Conservation (phyloP, 2,329 filamentous ascomycete species). For the Claviceps purpurea region DNA sequence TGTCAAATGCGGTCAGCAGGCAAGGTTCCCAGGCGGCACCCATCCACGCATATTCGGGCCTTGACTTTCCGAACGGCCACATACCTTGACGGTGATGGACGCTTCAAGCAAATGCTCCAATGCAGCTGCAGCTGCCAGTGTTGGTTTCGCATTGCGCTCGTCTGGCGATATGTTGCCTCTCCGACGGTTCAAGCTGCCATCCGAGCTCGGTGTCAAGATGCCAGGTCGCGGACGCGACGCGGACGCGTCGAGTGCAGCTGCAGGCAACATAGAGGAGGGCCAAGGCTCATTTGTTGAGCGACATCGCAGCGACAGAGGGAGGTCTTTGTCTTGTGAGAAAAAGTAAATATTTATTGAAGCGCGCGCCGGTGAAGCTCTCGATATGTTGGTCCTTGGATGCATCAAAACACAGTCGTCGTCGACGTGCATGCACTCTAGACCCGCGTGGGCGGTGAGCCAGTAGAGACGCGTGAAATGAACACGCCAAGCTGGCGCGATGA, state of each 20-base stretch:
- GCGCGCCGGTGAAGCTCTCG: not conserved
- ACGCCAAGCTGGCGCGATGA: too few species aligned
- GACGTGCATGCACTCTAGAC: not conserved
- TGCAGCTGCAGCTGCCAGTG: constrained; percentile 19
- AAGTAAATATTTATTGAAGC: not conserved
- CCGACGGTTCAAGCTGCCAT: constrained; percentile 24
- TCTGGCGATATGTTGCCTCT: constrained; percentile 17
- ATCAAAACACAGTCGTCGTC: not conserved
- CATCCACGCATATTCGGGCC: too few species aligned
- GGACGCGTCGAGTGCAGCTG: constrained; percentile 24
- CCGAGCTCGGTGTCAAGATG: constrained; percentile 27
- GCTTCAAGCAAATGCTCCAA: constrained; percentile 39
- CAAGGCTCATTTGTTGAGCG: constrained; percentile 4
- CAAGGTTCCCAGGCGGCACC: not conserved
- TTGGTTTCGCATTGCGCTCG: constrained; percentile 22
- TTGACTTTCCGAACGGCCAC: not conserved
- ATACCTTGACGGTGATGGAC: constrained; percentile 39
- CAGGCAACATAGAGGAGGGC: constrained; percentile 19
- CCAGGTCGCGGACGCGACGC: constrained; percentile 35
- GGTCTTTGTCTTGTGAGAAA: not conserved
- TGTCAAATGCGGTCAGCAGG: constrained; percentile 17
- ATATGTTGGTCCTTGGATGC: not conserved
- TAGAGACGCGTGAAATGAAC: not conserved
- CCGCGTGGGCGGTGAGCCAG: too few species aligned
- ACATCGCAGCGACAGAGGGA: constrained; percentile 1